These are phyloP conservation scores for Fragosphaeria purpurea DNA, from an alignment of 2,329 filamentous ascomycete genomes.

Conservation along the genomic window DNA sequence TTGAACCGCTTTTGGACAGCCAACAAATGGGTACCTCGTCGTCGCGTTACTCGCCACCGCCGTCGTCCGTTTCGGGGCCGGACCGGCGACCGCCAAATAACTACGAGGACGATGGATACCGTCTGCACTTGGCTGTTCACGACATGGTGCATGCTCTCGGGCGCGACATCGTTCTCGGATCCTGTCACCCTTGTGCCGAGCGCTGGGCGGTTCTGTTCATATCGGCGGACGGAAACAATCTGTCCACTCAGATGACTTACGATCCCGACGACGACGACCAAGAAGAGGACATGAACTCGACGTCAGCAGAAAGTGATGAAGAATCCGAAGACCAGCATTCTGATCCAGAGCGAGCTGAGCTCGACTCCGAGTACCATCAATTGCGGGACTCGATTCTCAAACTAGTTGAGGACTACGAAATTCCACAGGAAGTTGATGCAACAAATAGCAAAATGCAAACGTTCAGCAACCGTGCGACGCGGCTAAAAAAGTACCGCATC, in stretches of 20 bases:
- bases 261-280: conserved; percentile 51
- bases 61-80: conserved; percentile 17
- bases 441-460: conserved; percentile 46
- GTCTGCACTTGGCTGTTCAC: conserved; percentile 56
- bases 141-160: conserved; percentile 61
- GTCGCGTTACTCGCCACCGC: conserved; percentile 43
- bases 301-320: conserved; percentile 51
- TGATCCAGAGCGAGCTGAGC: conserved; percentile 53
- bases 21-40: conserved; percentile 36
- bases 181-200: conserved; percentile 71
- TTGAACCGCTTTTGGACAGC: conserved; percentile 53
- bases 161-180: conserved; percentile 52
- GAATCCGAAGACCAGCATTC: conserved; percentile 43
- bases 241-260: conserved; percentile 64
- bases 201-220: conserved; percentile 77
- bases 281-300: conserved; percentile 53
- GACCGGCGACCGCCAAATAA: conserved; percentile 37
- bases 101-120: conserved; percentile 55
- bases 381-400: conserved; percentile 71
- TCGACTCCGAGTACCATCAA: conserved; percentile 72
- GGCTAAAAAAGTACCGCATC: conserved; percentile 48
- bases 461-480: conserved; percentile 61
- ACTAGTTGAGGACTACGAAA: conserved; percentile 73
- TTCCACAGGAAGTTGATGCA: conserved; percentile 55
- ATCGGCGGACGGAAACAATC: conserved; percentile 57